Base-by-base conservation (phyloP, 164 flowering plant genomes). In the Vitis labrusca region DNA sequence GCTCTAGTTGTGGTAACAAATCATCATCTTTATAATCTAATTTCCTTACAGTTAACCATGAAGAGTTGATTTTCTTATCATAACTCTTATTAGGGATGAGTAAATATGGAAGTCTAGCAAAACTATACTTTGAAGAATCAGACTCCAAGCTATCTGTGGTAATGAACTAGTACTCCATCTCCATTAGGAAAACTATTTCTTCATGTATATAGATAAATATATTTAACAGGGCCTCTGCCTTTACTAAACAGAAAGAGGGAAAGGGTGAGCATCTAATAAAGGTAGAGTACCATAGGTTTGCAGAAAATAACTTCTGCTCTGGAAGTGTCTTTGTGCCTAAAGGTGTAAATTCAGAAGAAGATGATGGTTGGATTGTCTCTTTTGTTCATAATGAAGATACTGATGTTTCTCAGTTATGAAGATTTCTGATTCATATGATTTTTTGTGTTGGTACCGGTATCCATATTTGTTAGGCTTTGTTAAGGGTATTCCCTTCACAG, bases 351-450 rank as follows among this genome's bases (percentile, higher is more conserved):
- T 9, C 14, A 16, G 82, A 84, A 30, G 89, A 88, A 68, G 91
- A 87, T 67, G 91, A 88, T 74, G 90, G 91, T 23, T 90, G 89
- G 86, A 75, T 88, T 8, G 67, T 88, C 73, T 74, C 86, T 52
- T 82, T 75, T 66, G 84, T 88, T 37, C 96, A 88, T 61, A 73
- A 88, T 48, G 92, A 90, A 83, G 69, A 66, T 10, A 79, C 83
- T 2, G 70, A 87, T 44, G 9, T 65, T n/a, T 85, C 91, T 63
- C 88, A 84, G 56, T 88, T 85, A 23, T 50, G 50, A 70, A 23
- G 2, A 23, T 23, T 23, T 23, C 27, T 23, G 27, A 23, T 23
- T 23, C 27, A 23, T 23, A 23, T 23, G 27, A 23, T 23, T 23
- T 23, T 2, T 23, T 23, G 27, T 23, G 27, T 23, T 23, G 27